Percentiles rank a stretch among this genome's conserved stretches.
Conservation (phyloP, 2,329 filamentous ascomycete species). For the Colletotrichum eleusines region DNA sequence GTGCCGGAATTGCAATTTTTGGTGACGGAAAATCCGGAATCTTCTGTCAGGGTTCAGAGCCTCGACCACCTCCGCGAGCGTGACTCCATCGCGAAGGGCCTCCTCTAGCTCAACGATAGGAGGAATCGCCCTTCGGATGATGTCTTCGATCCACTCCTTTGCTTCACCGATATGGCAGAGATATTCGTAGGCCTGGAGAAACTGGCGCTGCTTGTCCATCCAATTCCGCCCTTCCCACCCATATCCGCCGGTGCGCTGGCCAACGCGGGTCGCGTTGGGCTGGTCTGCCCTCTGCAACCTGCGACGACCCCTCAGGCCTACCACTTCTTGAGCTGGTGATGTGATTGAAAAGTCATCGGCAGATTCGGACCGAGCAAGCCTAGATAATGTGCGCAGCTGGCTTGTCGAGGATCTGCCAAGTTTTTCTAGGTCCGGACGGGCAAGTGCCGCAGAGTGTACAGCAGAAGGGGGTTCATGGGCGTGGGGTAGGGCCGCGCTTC, state of each 20-base stretch:
- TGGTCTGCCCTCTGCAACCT: constrained; percentile 80
- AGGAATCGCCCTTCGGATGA: constrained; percentile 86
- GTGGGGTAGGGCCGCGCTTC: constrained; percentile 49
- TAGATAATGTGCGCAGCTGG: constrained; percentile 88
- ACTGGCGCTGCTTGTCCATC: constrained; percentile 99
- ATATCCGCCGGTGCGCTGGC: constrained; percentile 64
- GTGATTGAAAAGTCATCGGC: constrained; percentile 86
- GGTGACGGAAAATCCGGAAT: constrained; percentile 85
- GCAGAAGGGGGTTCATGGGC: constrained; percentile 50
- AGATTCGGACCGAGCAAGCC: constrained; percentile 79
- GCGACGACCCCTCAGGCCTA: constrained; percentile 85
- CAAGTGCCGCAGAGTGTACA: constrained; percentile 62
- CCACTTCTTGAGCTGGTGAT: constrained; percentile 84
- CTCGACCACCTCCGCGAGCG: constrained; percentile 92
- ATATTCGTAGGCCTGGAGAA: constrained; percentile 97
- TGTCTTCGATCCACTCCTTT: constrained; percentile 97
- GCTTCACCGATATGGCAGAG: constrained; percentile 98
- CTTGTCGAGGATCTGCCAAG: constrained; percentile 91
- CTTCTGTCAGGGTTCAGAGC: constrained; percentile 82
- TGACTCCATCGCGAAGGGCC: constrained; percentile 91
- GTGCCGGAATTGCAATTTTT: constrained; percentile 91
- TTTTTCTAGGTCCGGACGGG: constrained; percentile 80
- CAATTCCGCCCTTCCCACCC: constrained; percentile 89
- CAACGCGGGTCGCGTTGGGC: constrained; percentile 59
- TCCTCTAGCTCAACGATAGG: constrained; percentile 96